Evolutionary conservation across 169 alveolate species (phyloP).

Genomic region (Cryptosporidium ubiquitum): DNA sequence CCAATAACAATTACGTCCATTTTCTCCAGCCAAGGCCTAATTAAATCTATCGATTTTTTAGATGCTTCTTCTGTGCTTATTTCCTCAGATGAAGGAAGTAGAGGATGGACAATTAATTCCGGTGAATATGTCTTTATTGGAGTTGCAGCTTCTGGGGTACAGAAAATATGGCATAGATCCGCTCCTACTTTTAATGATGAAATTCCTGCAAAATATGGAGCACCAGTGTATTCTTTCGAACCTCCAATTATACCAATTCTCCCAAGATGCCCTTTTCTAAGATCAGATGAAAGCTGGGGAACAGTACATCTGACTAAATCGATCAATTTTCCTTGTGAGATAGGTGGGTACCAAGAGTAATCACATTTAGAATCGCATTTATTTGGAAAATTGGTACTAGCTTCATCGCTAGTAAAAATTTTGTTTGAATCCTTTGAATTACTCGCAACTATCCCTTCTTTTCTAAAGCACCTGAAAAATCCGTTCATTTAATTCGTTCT

Average conservation of each 20-base stretch:
- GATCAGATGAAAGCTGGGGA: conserved; percentile 52
- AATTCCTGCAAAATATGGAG: conserved; percentile 91
- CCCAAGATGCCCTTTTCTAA: conserved; percentile 65
- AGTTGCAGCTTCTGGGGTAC: conserved; percentile 87
- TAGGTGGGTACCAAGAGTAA: conserved; percentile 66
- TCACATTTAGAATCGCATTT: not conserved
- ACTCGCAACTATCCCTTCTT: not conserved
- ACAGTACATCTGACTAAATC: conserved; percentile 29
- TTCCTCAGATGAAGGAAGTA: conserved; percentile 30
- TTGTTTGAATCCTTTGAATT: not conserved
- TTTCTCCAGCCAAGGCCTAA: conserved; percentile 79
- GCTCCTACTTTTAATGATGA: conserved; percentile 90
- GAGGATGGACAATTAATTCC: conserved; percentile 92
- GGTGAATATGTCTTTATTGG: conserved; percentile 93
- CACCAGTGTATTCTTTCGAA: conserved; percentile 90
- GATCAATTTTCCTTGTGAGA: conserved; percentile 61
- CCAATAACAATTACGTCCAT: conserved; percentile 88
- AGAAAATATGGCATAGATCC: conserved; percentile 89
- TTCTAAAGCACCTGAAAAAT: not conserved
- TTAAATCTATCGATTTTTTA: conserved; percentile 74
- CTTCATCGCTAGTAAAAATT: conserved; percentile 12
- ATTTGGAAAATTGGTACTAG: not conserved
- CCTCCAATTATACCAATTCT: conserved; percentile 91
- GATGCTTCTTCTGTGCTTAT: conserved; percentile 69
- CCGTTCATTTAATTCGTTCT: not conserved